Conservation (phyloP, 331 rosid species). For the Rhamnella rubrinervis region DNA sequence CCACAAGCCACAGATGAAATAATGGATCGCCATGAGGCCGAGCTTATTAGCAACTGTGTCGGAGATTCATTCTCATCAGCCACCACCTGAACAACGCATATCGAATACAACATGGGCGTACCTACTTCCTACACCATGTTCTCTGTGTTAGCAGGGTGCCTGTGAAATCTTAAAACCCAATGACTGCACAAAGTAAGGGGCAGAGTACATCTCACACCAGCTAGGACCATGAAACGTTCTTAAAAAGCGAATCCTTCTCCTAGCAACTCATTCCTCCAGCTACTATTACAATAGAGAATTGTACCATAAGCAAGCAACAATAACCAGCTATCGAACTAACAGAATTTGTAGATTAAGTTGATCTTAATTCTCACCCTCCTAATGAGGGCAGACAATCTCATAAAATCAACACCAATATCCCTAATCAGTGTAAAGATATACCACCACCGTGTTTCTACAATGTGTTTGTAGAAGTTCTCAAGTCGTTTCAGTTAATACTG, state of each 20-base stretch:
- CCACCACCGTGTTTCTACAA: too few species aligned
- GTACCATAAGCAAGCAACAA: constrained; percentile 13
- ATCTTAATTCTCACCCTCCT: background rate
- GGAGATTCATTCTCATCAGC: too few species aligned
- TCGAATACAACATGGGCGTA: too few species aligned
- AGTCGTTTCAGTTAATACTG: too few species aligned
- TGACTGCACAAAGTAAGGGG: background rate
- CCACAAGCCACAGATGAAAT: too few species aligned
- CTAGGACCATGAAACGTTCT: constrained; percentile 5
- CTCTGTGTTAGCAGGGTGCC: too few species aligned
- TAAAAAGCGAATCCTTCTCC: constrained; percentile 22
- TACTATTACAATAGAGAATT: constrained; percentile 17
- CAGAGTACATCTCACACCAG: background rate
- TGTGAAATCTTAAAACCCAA: background rate
- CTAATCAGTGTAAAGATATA: too few species aligned
- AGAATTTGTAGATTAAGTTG: background rate
- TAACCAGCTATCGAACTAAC: background rate
- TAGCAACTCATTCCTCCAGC: constrained; percentile 30
- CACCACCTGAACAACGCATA: too few species aligned
- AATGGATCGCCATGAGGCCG: too few species aligned
- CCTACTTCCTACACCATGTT: too few species aligned
- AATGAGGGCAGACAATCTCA: background rate
- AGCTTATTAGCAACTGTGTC: too few species aligned
- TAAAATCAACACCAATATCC: background rate
- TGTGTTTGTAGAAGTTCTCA: too few species aligned